A percentile compares a stretch with the other conserved stretches of the same genome.
phyloP scores from a whole-genome alignment of 257 asterid genomes.

The Lithospermum erythrorhizon region DNA sequence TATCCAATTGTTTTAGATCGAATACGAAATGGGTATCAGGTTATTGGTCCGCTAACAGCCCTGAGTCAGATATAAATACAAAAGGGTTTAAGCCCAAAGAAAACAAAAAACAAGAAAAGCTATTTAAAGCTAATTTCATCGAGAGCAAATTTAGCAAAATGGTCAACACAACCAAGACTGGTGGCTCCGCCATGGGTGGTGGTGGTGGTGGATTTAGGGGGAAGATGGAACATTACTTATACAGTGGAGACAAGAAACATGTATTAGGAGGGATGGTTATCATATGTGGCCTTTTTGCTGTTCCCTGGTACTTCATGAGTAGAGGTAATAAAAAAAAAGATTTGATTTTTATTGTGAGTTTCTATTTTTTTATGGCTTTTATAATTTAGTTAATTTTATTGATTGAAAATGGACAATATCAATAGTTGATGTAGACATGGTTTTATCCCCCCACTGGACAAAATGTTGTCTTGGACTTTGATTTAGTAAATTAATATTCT shows the following conservation, averaged over 20 bases:
- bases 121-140: too few species aligned
- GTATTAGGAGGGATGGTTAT: conserved; percentile 73
- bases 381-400: neutral
- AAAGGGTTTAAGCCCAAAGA: too few species aligned
- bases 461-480: too few species aligned
- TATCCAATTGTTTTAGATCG: too few species aligned
- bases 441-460: too few species aligned
- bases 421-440: too few species aligned
- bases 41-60: too few species aligned
- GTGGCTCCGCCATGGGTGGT: conserved; percentile 14
- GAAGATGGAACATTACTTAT: conserved; percentile 42
- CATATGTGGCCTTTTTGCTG: conserved; percentile 49
- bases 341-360: neutral
- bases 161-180: conserved; percentile 39
- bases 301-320: conserved; percentile 85
- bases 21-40: too few species aligned
- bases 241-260: conserved; percentile 90
- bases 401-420: neutral
- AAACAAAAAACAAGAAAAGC: too few species aligned
- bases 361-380: neutral
- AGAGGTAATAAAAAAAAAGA: conserved; percentile 25
- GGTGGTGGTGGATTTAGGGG: conserved; percentile 54
- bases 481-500: too few species aligned
- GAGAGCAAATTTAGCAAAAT: conserved; percentile 6
- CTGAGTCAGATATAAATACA: too few species aligned